These are phyloP conservation scores for Penicillium sp. DNA, from an alignment of 2,329 filamentous ascomycete species.

Conservation along the genomic window DNA sequence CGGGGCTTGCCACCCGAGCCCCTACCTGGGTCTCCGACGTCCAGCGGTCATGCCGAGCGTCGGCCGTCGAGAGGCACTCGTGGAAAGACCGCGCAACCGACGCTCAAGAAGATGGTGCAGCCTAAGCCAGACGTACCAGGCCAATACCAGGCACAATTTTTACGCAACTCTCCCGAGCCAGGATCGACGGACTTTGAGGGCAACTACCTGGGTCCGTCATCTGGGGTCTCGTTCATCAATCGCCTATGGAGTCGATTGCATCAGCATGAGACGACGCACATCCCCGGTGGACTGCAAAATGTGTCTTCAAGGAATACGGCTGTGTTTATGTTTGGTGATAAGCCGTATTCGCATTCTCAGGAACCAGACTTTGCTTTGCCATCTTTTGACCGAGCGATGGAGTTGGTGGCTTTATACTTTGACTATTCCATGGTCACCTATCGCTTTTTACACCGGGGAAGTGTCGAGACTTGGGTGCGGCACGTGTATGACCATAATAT, in stretches of 20 bases:
- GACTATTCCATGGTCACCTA: slow-evolving; percentile 57
- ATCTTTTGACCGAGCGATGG: slow-evolving; percentile 35
- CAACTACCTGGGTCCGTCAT: slow-evolving; percentile 52
- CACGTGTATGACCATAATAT: slow-evolving; percentile 39
- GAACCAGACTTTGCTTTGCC: slow-evolving; percentile 38
- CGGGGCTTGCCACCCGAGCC: slow-evolving; percentile 35
- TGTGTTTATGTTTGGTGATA: slow-evolving; percentile 48
- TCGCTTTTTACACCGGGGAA: slow-evolving; percentile 52
- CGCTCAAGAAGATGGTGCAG: no score
- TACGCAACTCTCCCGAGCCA: slow-evolving; percentile 42
- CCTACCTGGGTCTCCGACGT: slow-evolving; percentile 11
- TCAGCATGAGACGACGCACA: slow-evolving; percentile 45
- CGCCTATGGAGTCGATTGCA: slow-evolving; percentile 62
- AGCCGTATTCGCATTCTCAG: slow-evolving; percentile 41
- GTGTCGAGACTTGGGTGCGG: slow-evolving; percentile 46
- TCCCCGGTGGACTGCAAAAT: slow-evolving; percentile 26
- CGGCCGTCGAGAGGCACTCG: slow-evolving; percentile 1
- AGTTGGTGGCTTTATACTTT: slow-evolving; percentile 52
- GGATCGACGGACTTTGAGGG: slow-evolving; percentile 49
- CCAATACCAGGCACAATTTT: slow-evolving; percentile 17
- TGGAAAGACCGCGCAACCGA: slow-evolving; percentile 1
- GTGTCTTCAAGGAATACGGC: slow-evolving; percentile 40
- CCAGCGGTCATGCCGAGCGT: background rate
- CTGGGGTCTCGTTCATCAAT: slow-evolving; percentile 53
- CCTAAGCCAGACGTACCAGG: no score